Base-by-base conservation (phyloP, 139 green algal genomes). In the Volvox africanus region DNA sequence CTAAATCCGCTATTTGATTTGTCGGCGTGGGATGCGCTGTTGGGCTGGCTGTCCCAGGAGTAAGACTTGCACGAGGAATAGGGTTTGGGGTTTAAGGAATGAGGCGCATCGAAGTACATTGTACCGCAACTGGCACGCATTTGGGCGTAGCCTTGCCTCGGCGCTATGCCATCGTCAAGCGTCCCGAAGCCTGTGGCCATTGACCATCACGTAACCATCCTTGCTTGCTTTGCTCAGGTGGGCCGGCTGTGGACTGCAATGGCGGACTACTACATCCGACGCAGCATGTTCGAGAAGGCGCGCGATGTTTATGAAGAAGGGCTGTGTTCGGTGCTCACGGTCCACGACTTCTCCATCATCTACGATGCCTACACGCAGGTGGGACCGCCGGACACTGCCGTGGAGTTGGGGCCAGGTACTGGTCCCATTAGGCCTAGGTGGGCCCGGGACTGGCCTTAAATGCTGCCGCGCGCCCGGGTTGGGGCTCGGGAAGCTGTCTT, bases 281-380 rank as follows among this genome's bases (percentile, higher is more conserved):
- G 95, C 75, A 97, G 95, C 76, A 94, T 99, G 87, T 99, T 99
- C 94, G 98, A 99, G 94, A 96, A 96, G 44, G 98, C 98, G n/a
- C 93, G 98, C 11, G 98, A 99, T 88, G 94, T 99, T 73, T 99
- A 99, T 88, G 98, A 99, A 93, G 98, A 99, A 94, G 98, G 96
- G 19, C 89, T 99, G 35, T 95, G 89, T 55, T 96, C 91, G 22
- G 97, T 99, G 9, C 88, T 95, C 36, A 99, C 97, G 21, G 97
- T 98, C 73, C 95, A 97, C 35, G 98, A 99, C 94, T 99, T 99
- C 92, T 96, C 92, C 0, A 93, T 99, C n/a, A 95, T 99, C n/a
- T 99, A 99, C 92, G 98, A 99, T 91, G 98, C 98, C 0, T 97
- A 99, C 21, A 97, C 97, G 22, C 95, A 97, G 90, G 91, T 91